Evolutionary conservation across 306 rosid species (phyloP).

Genomic region (Citrullus amarus): DNA sequence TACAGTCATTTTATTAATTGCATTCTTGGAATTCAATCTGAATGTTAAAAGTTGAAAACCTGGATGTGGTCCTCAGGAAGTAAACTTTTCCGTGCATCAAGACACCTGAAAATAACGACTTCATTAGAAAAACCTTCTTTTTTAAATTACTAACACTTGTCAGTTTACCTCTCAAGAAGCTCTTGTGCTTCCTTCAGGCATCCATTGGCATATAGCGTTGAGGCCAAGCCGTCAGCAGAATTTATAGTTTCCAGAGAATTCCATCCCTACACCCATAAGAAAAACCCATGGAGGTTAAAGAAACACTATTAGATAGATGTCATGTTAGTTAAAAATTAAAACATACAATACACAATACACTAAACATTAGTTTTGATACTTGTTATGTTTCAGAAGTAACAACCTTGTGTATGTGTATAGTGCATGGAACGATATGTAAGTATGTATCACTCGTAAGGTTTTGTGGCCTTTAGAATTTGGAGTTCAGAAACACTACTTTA

Average conservation of each 20-base stretch:
- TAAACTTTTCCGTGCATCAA: constrained; percentile 46
- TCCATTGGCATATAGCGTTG: constrained; percentile 44
- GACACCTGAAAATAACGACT: constrained; percentile 37
- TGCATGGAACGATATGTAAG: neutral
- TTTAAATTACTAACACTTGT: neutral
- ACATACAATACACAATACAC: neutral
- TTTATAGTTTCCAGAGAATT: constrained; percentile 56
- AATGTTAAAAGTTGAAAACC: constrained; percentile 28
- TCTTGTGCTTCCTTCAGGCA: constrained; percentile 54
- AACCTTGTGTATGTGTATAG: neutral
- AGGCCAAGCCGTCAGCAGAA: constrained; percentile 70
- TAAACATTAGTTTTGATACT: neutral
- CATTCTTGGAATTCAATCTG: neutral
- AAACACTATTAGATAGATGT: neutral
- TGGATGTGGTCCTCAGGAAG: constrained; percentile 62
- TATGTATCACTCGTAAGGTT: neutral
- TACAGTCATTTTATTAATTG: neutral
- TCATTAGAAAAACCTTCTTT: neutral
- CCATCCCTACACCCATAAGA: constrained; percentile 55
- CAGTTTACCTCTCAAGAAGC: constrained; percentile 69
- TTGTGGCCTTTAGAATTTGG: neutral
- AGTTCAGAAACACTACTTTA: neutral
- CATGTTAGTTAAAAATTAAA: neutral
- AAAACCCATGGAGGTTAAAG: neutral
- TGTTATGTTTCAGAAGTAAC: neutral